These are phyloP conservation scores for Kickxella alabastrina DNA, from an alignment of 192 early-diverging fungal genomes.

Conservation along the genomic window DNA sequence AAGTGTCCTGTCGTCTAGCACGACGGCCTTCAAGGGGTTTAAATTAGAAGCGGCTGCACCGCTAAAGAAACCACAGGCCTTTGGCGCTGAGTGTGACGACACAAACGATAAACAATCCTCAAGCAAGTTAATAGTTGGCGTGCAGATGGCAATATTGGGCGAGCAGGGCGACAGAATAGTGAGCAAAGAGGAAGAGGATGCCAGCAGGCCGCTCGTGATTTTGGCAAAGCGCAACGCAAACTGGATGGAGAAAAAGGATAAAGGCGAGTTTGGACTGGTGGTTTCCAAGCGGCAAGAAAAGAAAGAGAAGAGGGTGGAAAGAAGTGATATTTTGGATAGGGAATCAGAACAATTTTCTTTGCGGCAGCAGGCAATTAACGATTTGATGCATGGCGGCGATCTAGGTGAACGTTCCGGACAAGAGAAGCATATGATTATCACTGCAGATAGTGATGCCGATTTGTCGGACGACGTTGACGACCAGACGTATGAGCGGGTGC, in stretches of 20 bases:
- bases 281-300: neutral
- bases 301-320: too few species aligned
- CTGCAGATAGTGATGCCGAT: slow-evolving; percentile 5
- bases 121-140: neutral
- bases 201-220: slow-evolving; percentile 17
- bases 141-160: neutral
- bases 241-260: slow-evolving; percentile 12
- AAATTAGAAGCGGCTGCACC: too few species aligned
- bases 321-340: neutral
- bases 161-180: slow-evolving; percentile 6
- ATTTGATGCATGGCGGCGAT: neutral
- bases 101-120: neutral
- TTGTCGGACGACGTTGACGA: slow-evolving; percentile 54
- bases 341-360: neutral
- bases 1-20: too few species aligned
- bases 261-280: neutral
- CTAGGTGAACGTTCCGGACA: neutral
- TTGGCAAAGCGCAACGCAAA: slow-evolving; percentile 19
- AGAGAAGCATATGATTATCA: too few species aligned
- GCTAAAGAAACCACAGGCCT: neutral
- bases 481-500: slow-evolving; percentile 77
- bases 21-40: too few species aligned
- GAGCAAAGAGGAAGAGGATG: slow-evolving; percentile 8
- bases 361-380: neutral
- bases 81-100: neutral